phyloP scores from a whole-genome alignment of 2,329 filamentous ascomycete species.

The Claviceps paspali region DNA sequence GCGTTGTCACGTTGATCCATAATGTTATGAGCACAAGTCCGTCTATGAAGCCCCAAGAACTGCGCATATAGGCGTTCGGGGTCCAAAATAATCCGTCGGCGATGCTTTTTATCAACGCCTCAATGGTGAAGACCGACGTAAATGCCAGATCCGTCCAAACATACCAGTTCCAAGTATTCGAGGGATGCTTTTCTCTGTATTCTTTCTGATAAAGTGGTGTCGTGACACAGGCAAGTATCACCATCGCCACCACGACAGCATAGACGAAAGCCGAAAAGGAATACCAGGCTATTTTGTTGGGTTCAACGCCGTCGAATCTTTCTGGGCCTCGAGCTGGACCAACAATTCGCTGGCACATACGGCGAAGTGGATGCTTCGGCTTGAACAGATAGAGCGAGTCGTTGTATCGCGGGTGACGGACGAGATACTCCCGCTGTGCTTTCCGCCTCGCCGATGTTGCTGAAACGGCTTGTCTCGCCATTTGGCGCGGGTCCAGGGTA shows the following conservation, averaged over 20 bases:
- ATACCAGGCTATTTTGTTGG: constrained; percentile 85
- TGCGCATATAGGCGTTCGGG: constrained; percentile 90
- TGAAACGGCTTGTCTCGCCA: constrained; percentile 81
- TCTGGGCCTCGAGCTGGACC: constrained; percentile 78
- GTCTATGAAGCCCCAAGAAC: constrained; percentile 94
- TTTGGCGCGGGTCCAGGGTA: constrained; percentile 65
- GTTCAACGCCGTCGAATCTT: constrained; percentile 77
- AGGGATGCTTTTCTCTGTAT: constrained; percentile 51
- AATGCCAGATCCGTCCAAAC: constrained; percentile 88
- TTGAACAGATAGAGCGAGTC: constrained; percentile 78
- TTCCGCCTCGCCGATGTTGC: constrained; percentile 70
- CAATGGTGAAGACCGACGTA: constrained; percentile 68
- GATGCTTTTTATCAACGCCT: constrained; percentile 82
- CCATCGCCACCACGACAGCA: constrained; percentile 89
- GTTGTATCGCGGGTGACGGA: constrained; percentile 80
- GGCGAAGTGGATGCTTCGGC: constrained; percentile 62
- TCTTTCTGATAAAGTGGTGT: constrained; percentile 88
- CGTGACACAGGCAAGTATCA: constrained; percentile 85
- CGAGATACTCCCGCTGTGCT: constrained; percentile 81
- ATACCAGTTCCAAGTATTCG: constrained; percentile 70
- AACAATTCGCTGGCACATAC: constrained; percentile 75
- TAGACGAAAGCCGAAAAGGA: constrained; percentile 89
- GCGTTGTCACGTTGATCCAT: constrained; percentile 85
- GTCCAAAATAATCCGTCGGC: constrained; percentile 95
- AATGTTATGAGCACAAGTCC: constrained; percentile 80